Conservation (phyloP, 768 basidiomycete genomes). For the Mycena maculata region DNA sequence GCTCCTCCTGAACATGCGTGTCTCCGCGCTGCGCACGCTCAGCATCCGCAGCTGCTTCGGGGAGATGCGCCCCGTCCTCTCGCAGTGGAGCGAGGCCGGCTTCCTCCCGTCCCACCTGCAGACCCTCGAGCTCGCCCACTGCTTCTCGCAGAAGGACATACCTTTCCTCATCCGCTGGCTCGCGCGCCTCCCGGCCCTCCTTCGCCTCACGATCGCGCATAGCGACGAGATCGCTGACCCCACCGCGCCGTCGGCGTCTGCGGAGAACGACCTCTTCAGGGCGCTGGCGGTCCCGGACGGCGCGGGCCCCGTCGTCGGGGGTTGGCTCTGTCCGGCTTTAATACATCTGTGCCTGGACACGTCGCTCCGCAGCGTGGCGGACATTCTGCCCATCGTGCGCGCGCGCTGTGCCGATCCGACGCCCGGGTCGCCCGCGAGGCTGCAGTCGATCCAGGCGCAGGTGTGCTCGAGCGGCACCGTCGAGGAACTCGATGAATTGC, state of each 20-base stretch:
- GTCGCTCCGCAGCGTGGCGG: slow-evolving; percentile 23
- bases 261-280: slow-evolving; percentile 33
- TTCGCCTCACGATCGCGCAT: slow-evolving; percentile 37
- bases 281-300: slow-evolving; percentile 40
- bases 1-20: slow-evolving; percentile 38
- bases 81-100: slow-evolving; percentile 42
- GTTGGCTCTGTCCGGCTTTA: slow-evolving; percentile 45
- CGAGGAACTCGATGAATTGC: slow-evolving; percentile 34
- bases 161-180: slow-evolving; percentile 46
- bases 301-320: slow-evolving; percentile 24
- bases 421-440: slow-evolving; percentile 19
- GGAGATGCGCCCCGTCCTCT: slow-evolving; percentile 37
- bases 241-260: slow-evolving; percentile 3
- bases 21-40: slow-evolving; percentile 40
- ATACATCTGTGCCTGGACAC: slow-evolving; percentile 38
- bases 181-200: slow-evolving; percentile 42
- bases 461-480: slow-evolving; percentile 38
- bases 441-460: slow-evolving; percentile 39
- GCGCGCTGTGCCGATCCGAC: slow-evolving; percentile 27
- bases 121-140: slow-evolving; percentile 42
- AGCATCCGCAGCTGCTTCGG: slow-evolving; percentile 32
- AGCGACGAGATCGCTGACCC: slow-evolving; percentile 33
- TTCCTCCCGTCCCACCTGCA: slow-evolving; percentile 41
- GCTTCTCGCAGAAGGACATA: slow-evolving; percentile 37
- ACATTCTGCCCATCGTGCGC: slow-evolving; percentile 39